These are phyloP conservation scores for Zoysia japonica DNA, from an alignment of 176 grass and related monocot species.

Conservation along the genomic window DNA sequence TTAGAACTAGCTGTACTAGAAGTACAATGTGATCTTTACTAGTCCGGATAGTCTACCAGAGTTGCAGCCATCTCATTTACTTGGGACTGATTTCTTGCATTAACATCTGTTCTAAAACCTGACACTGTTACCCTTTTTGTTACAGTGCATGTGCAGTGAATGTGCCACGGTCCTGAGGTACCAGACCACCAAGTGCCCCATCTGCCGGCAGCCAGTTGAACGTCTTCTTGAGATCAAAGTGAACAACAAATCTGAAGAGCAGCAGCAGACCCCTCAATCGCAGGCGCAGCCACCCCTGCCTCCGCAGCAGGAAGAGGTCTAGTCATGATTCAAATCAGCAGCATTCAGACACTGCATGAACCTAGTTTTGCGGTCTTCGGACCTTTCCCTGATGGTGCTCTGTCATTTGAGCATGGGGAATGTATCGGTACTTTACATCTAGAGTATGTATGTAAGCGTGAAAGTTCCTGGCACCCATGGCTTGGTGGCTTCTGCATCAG, in stretches of 20 bases:
- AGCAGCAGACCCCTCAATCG: conserved; percentile 40
- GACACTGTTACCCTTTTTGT: conserved; percentile 16
- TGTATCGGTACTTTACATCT: conserved; percentile 40
- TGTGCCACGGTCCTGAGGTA: conserved; percentile 97
- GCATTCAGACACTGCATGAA: conserved; percentile 39
- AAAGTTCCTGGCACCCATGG: conserved; percentile 43
- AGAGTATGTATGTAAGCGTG: conserved; percentile 35
- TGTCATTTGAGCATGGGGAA: conserved; percentile 35
- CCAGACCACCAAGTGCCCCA: conserved; percentile 86
- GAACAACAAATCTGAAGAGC: conserved; percentile 76
- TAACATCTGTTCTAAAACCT: conserved; percentile 23
- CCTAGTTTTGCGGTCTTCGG: conserved; percentile 40
- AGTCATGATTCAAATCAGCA: conserved; percentile 7
- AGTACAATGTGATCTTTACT: conserved; percentile 3
- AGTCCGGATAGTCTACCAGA: not conserved
- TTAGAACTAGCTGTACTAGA: conserved; percentile 1
- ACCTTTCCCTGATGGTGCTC: conserved; percentile 28
- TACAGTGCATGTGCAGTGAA: conserved; percentile 96
- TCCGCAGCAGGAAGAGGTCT: conserved; percentile 46
- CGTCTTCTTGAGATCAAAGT: conserved; percentile 89
- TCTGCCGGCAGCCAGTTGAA: conserved; percentile 92
- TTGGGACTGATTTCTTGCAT: conserved; percentile 6
- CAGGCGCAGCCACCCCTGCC: not conserved
- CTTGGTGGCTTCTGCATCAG: conserved; percentile 8
- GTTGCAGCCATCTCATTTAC: not conserved